Evolutionary conservation across 352 stramenopile genomes (phyloP), one percentile per base, ranked within the genome.

Genomic region (Aphanomyces cochlioides): DNA sequence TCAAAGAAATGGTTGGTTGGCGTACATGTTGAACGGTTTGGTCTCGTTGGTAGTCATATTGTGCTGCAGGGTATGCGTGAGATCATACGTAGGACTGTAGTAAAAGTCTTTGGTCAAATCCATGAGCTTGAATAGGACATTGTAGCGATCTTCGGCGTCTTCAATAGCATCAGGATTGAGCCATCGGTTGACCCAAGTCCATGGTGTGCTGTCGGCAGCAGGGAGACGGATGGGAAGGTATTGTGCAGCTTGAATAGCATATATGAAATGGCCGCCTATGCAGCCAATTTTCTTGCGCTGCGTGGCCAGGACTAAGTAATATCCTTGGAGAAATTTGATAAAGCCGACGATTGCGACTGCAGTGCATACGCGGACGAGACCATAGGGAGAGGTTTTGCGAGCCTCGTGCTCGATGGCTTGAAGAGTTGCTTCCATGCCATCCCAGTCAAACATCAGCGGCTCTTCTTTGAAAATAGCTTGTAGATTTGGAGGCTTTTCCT

Each of bases 91-190:
- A 75, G 99, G 99, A 60, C 87, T 98, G 77, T 99, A 99, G 83
- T 96, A 99, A 75, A 99, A 99, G 73, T 99, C 97, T 73, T 99
- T 99, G 7, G 96, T 98, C 19, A 99, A 83, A 75, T 99, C 97
- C 48, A 99, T 83, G 60, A 99, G 98, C 74, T 99, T 96, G 74
- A 99, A 99, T 0, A 99, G 78, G 0, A 89, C 91, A 56, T 99
- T 82, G 80, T 99, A 99, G 6, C 87, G 77, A 43, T 85, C 85
- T 58, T 96, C 88, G 3, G 87, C 88, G 58, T 93, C 85, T 72
- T 96, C 88, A 45, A 93, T 83, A 3, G 87, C 77, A 56, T 79
- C 93, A 8, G 86, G 82, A 65, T 93, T 94, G 60, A 96, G 78
- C 88, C 86, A 94, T 4, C 86, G 81, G 50, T 90, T 93, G 47